Conservation (phyloP, 2,329 filamentous ascomycete genomes). For the Emergomyces pasteurianus region DNA sequence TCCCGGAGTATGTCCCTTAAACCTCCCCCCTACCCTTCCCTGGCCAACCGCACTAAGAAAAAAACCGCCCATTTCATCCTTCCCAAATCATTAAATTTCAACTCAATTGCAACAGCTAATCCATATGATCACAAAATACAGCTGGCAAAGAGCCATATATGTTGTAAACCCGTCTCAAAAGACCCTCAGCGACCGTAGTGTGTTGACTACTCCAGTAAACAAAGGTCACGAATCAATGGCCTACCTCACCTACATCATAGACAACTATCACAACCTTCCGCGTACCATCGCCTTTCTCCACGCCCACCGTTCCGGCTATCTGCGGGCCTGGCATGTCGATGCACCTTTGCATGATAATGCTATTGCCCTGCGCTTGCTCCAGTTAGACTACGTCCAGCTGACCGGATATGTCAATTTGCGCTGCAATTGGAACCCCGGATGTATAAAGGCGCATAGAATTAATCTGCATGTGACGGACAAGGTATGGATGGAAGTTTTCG, state of each 20-base stretch:
- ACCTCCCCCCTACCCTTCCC: background rate
- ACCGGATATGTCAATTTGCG: slow-evolving; percentile 45
- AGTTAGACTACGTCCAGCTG: slow-evolving; percentile 33
- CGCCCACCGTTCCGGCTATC: slow-evolving; percentile 18
- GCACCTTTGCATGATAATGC: slow-evolving; percentile 35
- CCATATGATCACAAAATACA: slow-evolving; percentile 8
- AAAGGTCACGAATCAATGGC: slow-evolving; percentile 45
- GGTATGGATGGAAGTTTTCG: slow-evolving; percentile 19
- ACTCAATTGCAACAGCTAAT: background rate
- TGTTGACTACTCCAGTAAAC: slow-evolving; percentile 22
- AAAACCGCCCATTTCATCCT: background rate
- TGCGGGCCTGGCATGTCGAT: slow-evolving; percentile 41
- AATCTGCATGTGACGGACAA: slow-evolving; percentile 16
- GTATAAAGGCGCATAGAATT: slow-evolving; percentile 20
- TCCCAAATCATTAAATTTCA: background rate
- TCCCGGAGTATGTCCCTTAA: slow-evolving; percentile 30
- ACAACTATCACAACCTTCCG: slow-evolving; percentile 38
- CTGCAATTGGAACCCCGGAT: slow-evolving; percentile 43
- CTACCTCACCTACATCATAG: slow-evolving; percentile 41
- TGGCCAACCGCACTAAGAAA: background rate
- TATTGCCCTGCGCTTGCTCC: slow-evolving; percentile 34
- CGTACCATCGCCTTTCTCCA: slow-evolving; percentile 37
- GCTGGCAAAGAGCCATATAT: slow-evolving; percentile 38
- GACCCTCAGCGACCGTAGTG: slow-evolving; percentile 3
- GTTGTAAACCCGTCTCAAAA: slow-evolving; percentile 26